Evolutionary conservation across 352 stramenopile species (phyloP).

Genomic region (Aphanomyces euteiches): DNA sequence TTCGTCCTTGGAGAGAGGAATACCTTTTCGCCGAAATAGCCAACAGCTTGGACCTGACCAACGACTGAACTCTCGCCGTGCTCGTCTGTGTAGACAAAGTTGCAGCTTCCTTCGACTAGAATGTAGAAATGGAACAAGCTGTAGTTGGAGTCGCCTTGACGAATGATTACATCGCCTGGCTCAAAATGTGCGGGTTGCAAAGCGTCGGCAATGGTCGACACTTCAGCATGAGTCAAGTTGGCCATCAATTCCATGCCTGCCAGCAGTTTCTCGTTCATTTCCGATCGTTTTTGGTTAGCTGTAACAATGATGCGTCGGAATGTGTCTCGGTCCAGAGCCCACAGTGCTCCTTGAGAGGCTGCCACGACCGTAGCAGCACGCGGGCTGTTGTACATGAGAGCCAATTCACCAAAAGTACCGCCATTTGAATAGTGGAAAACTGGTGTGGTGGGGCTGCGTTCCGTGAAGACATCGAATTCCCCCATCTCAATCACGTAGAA

Average conservation of each 20-base stretch:
- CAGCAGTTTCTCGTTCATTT: constrained; percentile 20
- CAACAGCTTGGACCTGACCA: background rate
- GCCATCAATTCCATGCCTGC: constrained; percentile 26
- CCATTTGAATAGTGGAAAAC: constrained; percentile 25
- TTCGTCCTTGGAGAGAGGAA: background rate
- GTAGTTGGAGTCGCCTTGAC: constrained; percentile 25
- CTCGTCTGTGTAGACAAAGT: constrained; percentile 25
- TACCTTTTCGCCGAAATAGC: constrained; percentile 32
- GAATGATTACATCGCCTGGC: constrained; percentile 24
- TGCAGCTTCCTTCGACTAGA: constrained; percentile 17
- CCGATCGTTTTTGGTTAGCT: constrained; percentile 20
- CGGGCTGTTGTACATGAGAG: constrained; percentile 83
- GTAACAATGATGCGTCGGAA: constrained; percentile 61
- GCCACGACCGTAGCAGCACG: constrained; percentile 75
- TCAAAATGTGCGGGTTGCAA: constrained; percentile 16
- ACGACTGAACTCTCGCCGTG: constrained; percentile 19
- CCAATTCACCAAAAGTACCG: constrained; percentile 75
- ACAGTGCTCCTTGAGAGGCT: constrained; percentile 64
- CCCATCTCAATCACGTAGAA: constrained; percentile 71
- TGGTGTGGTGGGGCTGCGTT: background rate
- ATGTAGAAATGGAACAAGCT: constrained; percentile 29
- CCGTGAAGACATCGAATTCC: constrained; percentile 46
- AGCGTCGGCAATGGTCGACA: constrained; percentile 27
- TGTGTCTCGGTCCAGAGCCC: constrained; percentile 87
- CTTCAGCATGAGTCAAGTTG: constrained; percentile 15